A percentile compares a stretch with the other conserved stretches of the same genome.
Conservation (phyloP, 192 early-diverging fungal genomes). For the Phlyctochytrium planicorne region DNA sequence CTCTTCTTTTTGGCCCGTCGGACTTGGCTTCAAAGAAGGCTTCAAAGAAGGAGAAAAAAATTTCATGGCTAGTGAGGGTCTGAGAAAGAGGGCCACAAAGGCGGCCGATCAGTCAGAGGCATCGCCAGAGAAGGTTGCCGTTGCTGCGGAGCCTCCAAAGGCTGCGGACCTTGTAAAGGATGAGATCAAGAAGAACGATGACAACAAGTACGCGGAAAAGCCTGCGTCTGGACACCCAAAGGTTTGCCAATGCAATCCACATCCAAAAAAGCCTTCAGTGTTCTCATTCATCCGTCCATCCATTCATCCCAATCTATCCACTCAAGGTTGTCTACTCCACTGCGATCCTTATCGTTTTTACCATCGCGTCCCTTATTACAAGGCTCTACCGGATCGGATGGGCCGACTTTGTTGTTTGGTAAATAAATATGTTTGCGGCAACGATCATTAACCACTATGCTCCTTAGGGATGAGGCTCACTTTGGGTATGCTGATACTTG, state of each 20-base stretch:
- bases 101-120: no score
- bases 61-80: no score
- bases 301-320: no score
- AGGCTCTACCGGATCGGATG: conserved; percentile 43
- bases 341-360: conserved; percentile 10
- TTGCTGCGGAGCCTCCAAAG: background rate
- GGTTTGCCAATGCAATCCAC: no score
- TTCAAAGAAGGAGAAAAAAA: no score
- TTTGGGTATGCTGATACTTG: conserved; percentile 51
- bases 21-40: no score
- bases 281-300: no score
- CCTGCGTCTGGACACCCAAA: no score
- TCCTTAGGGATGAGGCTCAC: conserved; percentile 61
- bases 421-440: background rate
- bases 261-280: no score
- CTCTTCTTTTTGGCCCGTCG: no score
- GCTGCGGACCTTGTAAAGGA: background rate
- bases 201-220: no score
- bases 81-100: no score
- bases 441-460: background rate
- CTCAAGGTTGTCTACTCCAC: background rate
- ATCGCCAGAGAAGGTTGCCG: background rate
- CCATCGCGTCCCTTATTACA: conserved; percentile 30
- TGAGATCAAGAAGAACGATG: background rate
- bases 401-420: conserved; percentile 43